Evolutionary conservation across 2,329 filamentous ascomycete species (phyloP).

Genomic region (Cladosporium sp.): DNA sequence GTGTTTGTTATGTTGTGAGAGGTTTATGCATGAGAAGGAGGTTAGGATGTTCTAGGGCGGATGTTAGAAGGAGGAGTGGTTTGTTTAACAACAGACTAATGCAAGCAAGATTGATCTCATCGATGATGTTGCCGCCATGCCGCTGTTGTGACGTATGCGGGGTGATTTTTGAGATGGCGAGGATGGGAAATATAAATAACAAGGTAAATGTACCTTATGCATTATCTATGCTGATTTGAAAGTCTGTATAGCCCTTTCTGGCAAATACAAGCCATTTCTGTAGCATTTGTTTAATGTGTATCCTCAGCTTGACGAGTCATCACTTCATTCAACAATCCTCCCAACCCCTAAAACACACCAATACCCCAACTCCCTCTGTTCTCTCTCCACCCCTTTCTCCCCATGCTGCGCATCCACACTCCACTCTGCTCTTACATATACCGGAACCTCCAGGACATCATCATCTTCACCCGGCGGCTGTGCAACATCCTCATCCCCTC

Average conservation of each 20-base stretch:
- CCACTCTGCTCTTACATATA: conserved; percentile 91
- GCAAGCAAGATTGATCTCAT: not conserved
- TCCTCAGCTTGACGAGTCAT: too few species aligned
- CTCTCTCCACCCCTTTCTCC: conserved; percentile 56
- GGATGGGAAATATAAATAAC: too few species aligned
- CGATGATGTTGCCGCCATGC: not conserved
- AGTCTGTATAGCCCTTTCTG: too few species aligned
- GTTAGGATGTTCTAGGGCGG: too few species aligned
- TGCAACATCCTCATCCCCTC: conserved; percentile 28
- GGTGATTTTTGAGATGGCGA: not conserved
- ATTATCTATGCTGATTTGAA: too few species aligned
- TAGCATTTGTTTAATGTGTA: too few species aligned
- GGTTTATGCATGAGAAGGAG: too few species aligned
- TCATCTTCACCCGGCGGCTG: conserved; percentile 45
- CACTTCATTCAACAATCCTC: conserved; percentile 51
- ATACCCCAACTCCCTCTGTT: conserved; percentile 85
- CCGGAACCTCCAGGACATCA: conserved; percentile 77
- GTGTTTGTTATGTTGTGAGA: too few species aligned
- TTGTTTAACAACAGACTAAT: too few species aligned
- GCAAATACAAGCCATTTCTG: not conserved
- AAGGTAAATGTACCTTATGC: too few species aligned
- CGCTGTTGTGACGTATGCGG: not conserved
- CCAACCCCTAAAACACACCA: conserved; percentile 93
- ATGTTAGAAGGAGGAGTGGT: too few species aligned
- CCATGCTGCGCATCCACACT: conserved; percentile 64